Base-by-base conservation (phyloP, 2,329 filamentous ascomycete genomes). In the Didymella arachidicola region DNA sequence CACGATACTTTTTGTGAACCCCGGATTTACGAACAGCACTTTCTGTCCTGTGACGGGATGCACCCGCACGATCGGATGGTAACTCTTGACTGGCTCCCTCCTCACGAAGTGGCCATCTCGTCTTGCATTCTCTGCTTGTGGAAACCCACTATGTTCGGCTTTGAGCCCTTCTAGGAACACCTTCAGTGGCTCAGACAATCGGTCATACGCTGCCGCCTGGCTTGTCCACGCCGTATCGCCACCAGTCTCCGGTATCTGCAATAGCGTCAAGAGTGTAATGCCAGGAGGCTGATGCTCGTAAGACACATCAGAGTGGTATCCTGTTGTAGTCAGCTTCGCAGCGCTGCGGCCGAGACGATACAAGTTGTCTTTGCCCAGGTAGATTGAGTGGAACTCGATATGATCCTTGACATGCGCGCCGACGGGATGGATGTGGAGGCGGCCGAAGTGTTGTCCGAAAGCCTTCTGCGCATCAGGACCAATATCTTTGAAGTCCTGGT, bases 281-380 rank as follows among this genome's bases (percentile, higher is more conserved):
- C 32, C 32, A 36, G 16, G 16, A 16, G 32, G 32, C 16, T 36
- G 80, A 57, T 79, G 60, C 61, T 82, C 80, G 55, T 81, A 82
- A 53, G 79, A 81, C 44, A 81, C 79, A 63, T 82, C 80, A 60
- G 81, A 80, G 52, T 82, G 80, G 78, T 81, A 82, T 18, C 81
- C 72, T 8, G 79, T 83, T 1, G 79, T 81, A 3, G 79, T 82
- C 25, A 71, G 53, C 38, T 56, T 65, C 12, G 38, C 52, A 16
- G 41, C 48, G 53, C 65, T 69, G 16, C 67, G 61, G n/a, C 68
- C 67, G 7, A 69, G 65, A 18, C 67, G 65, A 51, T 68, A 71
- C 8, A 68, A 56, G 36, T 68, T 71, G 42, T 71, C 68, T 49
- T 66, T 65, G 8, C 67, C 67, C 2, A 69, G 47, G 27, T 69